Percentiles rank a stretch among this genome's conserved stretches.
Evolutionary conservation across 805 yeast species (phyloP).

Genomic region (Cyberlindnera maritima): DNA sequence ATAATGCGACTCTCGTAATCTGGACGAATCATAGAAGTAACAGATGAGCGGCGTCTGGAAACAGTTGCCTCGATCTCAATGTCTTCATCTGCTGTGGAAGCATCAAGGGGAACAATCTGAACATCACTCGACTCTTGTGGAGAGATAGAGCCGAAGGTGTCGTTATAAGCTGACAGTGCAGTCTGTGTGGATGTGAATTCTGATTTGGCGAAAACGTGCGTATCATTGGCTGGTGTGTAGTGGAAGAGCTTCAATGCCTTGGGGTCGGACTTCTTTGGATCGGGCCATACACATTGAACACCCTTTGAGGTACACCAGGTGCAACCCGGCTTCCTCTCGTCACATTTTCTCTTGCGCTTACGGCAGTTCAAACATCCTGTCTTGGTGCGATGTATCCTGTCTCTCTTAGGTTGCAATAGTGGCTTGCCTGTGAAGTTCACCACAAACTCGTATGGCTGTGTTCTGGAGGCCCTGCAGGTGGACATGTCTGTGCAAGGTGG

Average conservation of each 20-base stretch:
- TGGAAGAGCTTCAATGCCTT: background rate
- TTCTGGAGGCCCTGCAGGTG: background rate
- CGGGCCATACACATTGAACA: constrained; percentile 27
- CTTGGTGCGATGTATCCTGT: constrained; percentile 1
- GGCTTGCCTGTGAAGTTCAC: constrained; percentile 5
- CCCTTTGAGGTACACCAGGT: constrained; percentile 39
- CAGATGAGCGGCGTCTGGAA: background rate
- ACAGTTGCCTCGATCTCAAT: constrained; percentile 1
- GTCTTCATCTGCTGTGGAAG: constrained; percentile 6
- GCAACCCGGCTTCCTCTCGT: constrained; percentile 43
- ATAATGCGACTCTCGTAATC: background rate
- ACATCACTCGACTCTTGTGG: background rate
- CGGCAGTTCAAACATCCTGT: constrained; percentile 35
- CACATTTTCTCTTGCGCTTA: constrained; percentile 63
- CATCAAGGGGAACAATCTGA: constrained; percentile 8
- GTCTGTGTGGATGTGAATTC: too few species aligned
- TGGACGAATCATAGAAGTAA: background rate
- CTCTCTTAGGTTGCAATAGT: background rate
- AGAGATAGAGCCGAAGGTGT: too few species aligned
- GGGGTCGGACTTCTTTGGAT: too few species aligned
- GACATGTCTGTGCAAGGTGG: background rate
- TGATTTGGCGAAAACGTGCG: background rate
- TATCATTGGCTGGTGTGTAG: background rate
- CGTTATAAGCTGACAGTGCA: too few species aligned
- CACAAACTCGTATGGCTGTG: constrained; percentile 14